phyloP scores from a whole-genome alignment of 176 grass and related monocot genomes.

The Metroxylon sagu region DNA sequence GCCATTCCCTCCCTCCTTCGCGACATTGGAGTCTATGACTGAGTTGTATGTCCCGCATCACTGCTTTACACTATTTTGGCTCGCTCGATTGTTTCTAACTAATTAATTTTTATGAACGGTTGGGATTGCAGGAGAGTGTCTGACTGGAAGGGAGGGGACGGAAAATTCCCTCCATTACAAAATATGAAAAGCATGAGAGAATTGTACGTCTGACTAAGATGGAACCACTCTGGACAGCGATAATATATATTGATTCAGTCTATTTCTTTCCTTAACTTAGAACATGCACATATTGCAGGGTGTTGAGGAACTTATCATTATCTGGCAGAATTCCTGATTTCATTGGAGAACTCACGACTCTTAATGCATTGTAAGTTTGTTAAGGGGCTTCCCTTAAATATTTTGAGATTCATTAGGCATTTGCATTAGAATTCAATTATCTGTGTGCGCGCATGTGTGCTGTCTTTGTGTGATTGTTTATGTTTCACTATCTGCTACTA shows the following conservation, averaged over 20 bases:
- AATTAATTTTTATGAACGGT: neutral
- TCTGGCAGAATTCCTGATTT: slow-evolving; percentile 5
- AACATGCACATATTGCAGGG: neutral
- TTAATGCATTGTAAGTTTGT: slow-evolving; percentile 1
- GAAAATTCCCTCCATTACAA: neutral
- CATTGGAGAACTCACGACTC: neutral
- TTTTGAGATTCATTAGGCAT: neutral
- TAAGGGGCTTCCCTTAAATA: neutral
- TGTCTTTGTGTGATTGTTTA: too few relatives aligned
- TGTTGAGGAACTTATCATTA: slow-evolving; percentile 11
- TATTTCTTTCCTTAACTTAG: neutral
- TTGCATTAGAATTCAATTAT: too few relatives aligned
- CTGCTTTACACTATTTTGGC: neutral
- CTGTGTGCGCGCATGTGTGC: too few relatives aligned
- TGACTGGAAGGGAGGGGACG: slow-evolving; percentile 8
- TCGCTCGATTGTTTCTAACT: neutral
- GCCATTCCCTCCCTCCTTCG: slow-evolving; percentile 5
- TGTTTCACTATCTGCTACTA: too few relatives aligned
- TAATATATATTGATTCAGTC: neutral
- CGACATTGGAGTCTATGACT: neutral
- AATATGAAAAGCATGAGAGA: slow-evolving; percentile 1
- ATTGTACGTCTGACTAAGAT: slow-evolving; percentile 2
- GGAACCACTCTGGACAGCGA: too few relatives aligned
- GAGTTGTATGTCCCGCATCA: neutral
- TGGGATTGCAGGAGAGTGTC: slow-evolving; percentile 3